A percentile compares a stretch with the other conserved stretches of the same genome.
Conservation (phyloP, 2,329 filamentous ascomycete genomes). For the Fusarium solani-melongenae region DNA sequence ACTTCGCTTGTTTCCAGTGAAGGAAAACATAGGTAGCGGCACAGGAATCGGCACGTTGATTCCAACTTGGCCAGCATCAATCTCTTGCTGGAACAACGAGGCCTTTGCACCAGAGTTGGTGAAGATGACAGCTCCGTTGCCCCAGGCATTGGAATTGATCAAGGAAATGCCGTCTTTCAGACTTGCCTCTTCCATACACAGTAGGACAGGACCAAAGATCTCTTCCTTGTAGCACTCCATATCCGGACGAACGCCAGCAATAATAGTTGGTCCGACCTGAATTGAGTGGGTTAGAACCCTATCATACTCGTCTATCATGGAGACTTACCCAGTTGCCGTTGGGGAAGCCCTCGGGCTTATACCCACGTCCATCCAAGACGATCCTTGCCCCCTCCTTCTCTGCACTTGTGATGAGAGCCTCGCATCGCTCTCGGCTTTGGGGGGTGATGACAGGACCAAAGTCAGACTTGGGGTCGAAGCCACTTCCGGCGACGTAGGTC, state of each 20-base stretch:
- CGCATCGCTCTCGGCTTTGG: constrained; percentile 78
- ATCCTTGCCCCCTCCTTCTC: constrained; percentile 81
- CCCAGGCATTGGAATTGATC: constrained; percentile 84
- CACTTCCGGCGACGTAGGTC: constrained; percentile 75
- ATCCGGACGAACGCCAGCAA: constrained; percentile 76
- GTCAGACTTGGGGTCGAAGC: constrained; percentile 80
- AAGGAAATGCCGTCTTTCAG: constrained; percentile 80
- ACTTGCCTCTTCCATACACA: constrained; percentile 78
- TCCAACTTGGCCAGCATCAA: constrained; percentile 83
- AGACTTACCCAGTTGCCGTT: constrained; percentile 68
- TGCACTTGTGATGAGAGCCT: constrained; percentile 76
- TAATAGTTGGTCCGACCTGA: constrained; percentile 77
- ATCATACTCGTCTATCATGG: fast-evolving
- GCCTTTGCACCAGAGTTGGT: constrained; percentile 78
- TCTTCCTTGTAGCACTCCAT: constrained; percentile 86
- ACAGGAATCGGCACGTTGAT: constrained; percentile 81
- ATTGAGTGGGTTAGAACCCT: neutral
- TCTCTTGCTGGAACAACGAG: constrained; percentile 76
- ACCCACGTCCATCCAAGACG: constrained; percentile 79
- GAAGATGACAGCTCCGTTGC: constrained; percentile 84
- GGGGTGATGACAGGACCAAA: constrained; percentile 81
- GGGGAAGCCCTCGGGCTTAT: constrained; percentile 75
- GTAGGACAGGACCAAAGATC: constrained; percentile 83
- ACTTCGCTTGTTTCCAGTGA: constrained; percentile 67
- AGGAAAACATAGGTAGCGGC: constrained; percentile 72